These are phyloP conservation scores for cucumber (Cucumis sativus) DNA, from an alignment of 306 rosid species.

Conservation along the genomic window DNA sequence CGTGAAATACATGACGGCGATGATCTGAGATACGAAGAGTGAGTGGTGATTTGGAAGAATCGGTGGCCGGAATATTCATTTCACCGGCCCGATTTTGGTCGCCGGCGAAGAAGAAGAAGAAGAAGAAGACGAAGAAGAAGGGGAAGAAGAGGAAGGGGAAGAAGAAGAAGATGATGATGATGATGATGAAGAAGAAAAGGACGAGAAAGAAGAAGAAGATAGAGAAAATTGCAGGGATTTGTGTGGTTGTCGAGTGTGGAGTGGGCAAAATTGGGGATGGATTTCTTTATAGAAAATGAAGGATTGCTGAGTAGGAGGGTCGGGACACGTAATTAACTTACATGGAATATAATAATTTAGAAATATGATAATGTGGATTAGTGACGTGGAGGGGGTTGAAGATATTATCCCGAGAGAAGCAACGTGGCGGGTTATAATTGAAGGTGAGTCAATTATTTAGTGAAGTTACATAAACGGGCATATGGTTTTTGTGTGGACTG, in stretches of 20 bases:
- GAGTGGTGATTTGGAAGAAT: constrained; percentile 10
- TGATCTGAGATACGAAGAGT: constrained; percentile 59
- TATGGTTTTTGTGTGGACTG: background rate
- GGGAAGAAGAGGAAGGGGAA: no score
- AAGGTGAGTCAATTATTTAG: background rate
- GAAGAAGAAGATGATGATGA: constrained; percentile 1
- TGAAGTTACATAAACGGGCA: background rate
- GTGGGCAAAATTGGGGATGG: background rate
- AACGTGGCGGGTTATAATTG: background rate
- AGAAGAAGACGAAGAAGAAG: no score
- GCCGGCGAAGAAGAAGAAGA: constrained; percentile 3
- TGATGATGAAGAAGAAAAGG: background rate
- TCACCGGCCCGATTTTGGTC: constrained; percentile 27
- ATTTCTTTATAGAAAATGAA: background rate
- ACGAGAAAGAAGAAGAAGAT: background rate
- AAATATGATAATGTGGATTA: background rate
- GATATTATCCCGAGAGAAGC: background rate
- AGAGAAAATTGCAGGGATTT: background rate
- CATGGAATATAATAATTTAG: background rate
- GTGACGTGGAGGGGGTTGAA: background rate
- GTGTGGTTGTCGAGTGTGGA: background rate
- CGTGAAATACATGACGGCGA: constrained; percentile 81
- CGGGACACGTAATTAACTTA: background rate
- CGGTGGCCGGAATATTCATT: constrained; percentile 52
- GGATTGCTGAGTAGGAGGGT: background rate